Conservation (phyloP, 441 rosid genomes). For the Oxalis stricta region DNA sequence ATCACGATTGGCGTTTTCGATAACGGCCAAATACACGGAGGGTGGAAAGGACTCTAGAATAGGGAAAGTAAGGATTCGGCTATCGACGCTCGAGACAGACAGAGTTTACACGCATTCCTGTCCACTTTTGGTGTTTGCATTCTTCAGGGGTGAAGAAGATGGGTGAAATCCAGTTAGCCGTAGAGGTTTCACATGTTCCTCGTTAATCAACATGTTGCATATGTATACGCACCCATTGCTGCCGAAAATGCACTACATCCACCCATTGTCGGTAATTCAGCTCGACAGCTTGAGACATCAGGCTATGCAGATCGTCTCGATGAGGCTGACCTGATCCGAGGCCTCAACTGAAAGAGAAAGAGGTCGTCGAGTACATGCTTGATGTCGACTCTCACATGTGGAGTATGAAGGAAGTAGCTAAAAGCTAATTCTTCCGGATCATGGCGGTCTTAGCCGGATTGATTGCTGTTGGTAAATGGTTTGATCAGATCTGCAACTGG, state of each 20-base stretch:
- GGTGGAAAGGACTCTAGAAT: conserved; percentile 54
- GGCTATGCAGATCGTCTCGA: conserved; percentile 76
- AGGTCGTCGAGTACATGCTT: conserved; percentile 83
- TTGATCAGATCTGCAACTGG: conserved; percentile 67
- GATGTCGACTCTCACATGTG: conserved; percentile 86
- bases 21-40: conserved; percentile 52
- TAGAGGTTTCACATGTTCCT: conserved; percentile 63
- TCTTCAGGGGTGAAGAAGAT: conserved; percentile 69
- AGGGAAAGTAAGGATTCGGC: conserved; percentile 76
- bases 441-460: conserved; percentile 50
- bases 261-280: conserved; percentile 72
- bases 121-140: conserved; percentile 70
- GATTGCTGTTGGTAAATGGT: conserved; percentile 54
- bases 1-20: conserved; percentile 78
- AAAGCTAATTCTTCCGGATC: conserved; percentile 81
- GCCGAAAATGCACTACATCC: conserved; percentile 84
- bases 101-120: conserved; percentile 73
- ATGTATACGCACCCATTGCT: conserved; percentile 69
- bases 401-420: conserved; percentile 93
- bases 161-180: conserved; percentile 76
- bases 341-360: conserved; percentile 78
- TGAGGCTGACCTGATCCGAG: conserved; percentile 75
- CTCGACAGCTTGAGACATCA: conserved; percentile 69
- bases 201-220: conserved; percentile 59
- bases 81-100: conserved; percentile 73